Evolutionary conservation across 805 yeast species (phyloP).

Genomic region (Nakazawaea ernobii): DNA sequence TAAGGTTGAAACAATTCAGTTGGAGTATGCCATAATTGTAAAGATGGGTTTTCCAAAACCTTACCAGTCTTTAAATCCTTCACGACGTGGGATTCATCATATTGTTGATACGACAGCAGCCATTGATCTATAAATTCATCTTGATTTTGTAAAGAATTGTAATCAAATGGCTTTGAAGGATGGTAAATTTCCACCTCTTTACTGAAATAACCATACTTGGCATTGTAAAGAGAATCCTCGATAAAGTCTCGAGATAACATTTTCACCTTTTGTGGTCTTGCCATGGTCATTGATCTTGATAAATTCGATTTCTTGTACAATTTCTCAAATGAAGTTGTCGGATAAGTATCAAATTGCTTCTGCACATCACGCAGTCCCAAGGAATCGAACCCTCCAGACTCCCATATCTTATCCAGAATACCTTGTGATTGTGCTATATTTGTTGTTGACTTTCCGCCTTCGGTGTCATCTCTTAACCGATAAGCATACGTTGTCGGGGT

Average conservation of each 20-base stretch:
- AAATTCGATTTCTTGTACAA: constrained; percentile 25
- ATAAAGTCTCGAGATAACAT: constrained; percentile 79
- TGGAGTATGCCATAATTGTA: constrained; percentile 87
- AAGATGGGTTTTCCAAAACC: constrained; percentile 27
- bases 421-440: background rate
- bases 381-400: constrained; percentile 30
- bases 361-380: constrained; percentile 25
- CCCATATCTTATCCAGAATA: constrained; percentile 16
- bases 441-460: background rate
- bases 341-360: constrained; percentile 35
- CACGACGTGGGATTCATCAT: constrained; percentile 29
- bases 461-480: constrained; percentile 7
- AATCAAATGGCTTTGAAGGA: constrained; percentile 59
- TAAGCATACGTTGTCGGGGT: constrained; percentile 17
- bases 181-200: constrained; percentile 75
- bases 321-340: constrained; percentile 31
- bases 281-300: constrained; percentile 15
- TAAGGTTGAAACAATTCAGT: constrained; percentile 80
- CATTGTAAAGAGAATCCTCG: constrained; percentile 79
- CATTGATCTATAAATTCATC: constrained; percentile 70
- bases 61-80: constrained; percentile 10
- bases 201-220: constrained; percentile 76
- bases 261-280: constrained; percentile 56
- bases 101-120: constrained; percentile 55
- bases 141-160: constrained; percentile 46